Evolutionary conservation across 805 yeast genomes (phyloP).

Genomic region (Kuraishia ogatae): DNA sequence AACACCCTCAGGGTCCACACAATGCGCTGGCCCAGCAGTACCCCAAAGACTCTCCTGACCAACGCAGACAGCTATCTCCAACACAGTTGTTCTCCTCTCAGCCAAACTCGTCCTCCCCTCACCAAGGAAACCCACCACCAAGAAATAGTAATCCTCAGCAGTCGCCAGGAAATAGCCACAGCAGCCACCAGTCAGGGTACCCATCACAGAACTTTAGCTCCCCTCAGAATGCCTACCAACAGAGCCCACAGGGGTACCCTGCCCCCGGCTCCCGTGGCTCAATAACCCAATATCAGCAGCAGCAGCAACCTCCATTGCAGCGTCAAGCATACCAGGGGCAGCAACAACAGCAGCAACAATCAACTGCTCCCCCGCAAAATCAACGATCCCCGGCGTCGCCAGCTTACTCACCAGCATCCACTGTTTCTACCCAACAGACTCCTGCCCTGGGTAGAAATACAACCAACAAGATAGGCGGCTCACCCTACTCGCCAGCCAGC

Average conservation of each 20-base stretch:
- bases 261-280: neutral
- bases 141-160: neutral
- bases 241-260: neutral
- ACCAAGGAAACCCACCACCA: no score
- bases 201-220: neutral
- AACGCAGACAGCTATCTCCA: neutral
- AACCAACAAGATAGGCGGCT: no score
- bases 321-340: neutral
- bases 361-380: neutral
- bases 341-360: neutral
- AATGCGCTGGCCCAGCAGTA: neutral
- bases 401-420: neutral
- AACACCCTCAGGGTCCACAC: neutral
- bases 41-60: neutral
- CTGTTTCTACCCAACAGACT: neutral
- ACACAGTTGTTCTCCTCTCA: neutral
- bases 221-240: neutral
- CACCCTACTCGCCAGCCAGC: neutral
- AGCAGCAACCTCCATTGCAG: neutral
- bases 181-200: neutral
- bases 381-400: neutral
- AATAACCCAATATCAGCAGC: neutral
- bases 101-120: neutral
- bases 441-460: neutral
- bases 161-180: neutral